Evolutionary conservation across 1,284 basidiomycete genomes (phyloP), one percentile per base, ranked within the genome.

Genomic region (Uromyces viciae-fabae): DNA sequence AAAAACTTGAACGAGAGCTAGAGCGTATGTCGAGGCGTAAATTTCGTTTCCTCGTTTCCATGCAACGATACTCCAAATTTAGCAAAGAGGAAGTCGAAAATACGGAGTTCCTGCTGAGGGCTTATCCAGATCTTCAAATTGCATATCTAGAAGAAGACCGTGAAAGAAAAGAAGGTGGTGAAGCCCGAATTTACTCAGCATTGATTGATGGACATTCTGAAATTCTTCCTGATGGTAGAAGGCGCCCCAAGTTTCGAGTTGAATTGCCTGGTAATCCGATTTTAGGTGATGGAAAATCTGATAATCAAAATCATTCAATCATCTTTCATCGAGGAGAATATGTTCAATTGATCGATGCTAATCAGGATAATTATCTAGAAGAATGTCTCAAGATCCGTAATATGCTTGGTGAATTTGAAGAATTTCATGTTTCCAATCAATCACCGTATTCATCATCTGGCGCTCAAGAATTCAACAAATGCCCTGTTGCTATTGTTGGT

Each of bases 51-150:
- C 91, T 98, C 84, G 95, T 99, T 76, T 98, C 97, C 72, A 99
- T 99, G 96, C 96, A 99, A 87, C 92, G 97, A 66, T 99, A 97
- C 88, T 94, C 94, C 84, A 98, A 98, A 88, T 99, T 99, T 90
- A 98, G 94, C 90, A 95, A 96, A 88, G 97, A 98, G 87, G 96
- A 99, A 87, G 92, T 95, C 83, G 96, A 99, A 88, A 99, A 99
- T 86, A 95, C 95, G 68, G 96, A 99, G 87, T 99, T 99, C 89
- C 88, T 99, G 83, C 88, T 99, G 54, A 93, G 96, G 81, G 97
- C 97, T n/a, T 99, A 98, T 86, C 96, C 97, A 17, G 97, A 99
- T 86, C 88, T 99, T 68, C 95, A 98, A 87, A 98, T 99, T 85
- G 96, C 97, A 19, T 99, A 98, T 86, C 89, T 99, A 71, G 96